Evolutionary conservation across 2,329 filamentous ascomycete genomes (phyloP).

Genomic region (Fusarium austroafricanum): DNA sequence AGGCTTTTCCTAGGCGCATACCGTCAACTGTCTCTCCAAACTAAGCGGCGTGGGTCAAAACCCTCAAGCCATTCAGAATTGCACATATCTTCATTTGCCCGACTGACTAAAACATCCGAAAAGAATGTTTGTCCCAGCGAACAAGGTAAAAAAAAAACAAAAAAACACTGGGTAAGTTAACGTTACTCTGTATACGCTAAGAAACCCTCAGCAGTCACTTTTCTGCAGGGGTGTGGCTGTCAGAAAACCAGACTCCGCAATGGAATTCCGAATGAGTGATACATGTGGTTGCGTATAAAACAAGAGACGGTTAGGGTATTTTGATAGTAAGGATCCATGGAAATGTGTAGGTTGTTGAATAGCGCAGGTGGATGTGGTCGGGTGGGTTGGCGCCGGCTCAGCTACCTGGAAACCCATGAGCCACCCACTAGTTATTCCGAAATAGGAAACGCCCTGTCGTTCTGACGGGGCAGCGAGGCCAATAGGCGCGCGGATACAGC

Average conservation of each 20-base stretch:
- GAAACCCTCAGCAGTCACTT: constrained; percentile 2
- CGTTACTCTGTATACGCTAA: constrained; percentile 15
- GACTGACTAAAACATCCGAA: constrained; percentile 9
- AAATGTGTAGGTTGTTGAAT: constrained; percentile 19
- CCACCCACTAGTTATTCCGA: constrained; percentile 44
- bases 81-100: constrained; percentile 20
- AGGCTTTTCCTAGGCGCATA: constrained; percentile 19
- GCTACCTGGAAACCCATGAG: constrained; percentile 42
- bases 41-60: constrained; percentile 32
- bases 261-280: not conserved
- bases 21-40: not conserved
- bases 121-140: constrained; percentile 16
- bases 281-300: constrained; percentile 2
- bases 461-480: constrained; percentile 37
- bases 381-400: constrained; percentile 40
- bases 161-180: constrained; percentile 9
- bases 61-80: constrained; percentile 22
- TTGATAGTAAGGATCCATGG: not conserved
- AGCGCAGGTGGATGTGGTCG: constrained; percentile 33
- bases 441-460: constrained; percentile 39
- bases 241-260: constrained; percentile 8
- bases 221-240: constrained; percentile 31
- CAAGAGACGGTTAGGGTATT: constrained; percentile 27
- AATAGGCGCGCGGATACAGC: constrained; percentile 46
- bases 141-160: constrained; percentile 18